phyloP scores from a whole-genome alignment of 371 early-diverging fungal species.

The Mortierella sp. region DNA sequence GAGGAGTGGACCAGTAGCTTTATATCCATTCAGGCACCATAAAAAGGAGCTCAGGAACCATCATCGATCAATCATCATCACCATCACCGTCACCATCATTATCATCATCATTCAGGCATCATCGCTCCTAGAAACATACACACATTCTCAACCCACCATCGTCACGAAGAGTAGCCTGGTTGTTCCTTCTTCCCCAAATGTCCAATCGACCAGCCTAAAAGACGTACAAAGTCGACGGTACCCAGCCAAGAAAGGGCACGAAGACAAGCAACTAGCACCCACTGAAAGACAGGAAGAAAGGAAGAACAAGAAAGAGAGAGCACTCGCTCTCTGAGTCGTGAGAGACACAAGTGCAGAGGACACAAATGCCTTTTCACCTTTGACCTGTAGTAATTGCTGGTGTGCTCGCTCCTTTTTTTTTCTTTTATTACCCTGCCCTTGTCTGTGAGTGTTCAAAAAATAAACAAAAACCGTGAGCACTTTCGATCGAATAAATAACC shows the following conservation, averaged over 20 bases:
- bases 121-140: background rate
- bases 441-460: background rate
- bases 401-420: background rate
- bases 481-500: constrained; percentile 7
- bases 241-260: background rate
- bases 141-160: background rate
- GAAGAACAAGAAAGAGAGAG: background rate
- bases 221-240: background rate
- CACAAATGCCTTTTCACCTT: background rate
- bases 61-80: background rate
- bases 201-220: background rate
- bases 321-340: background rate
- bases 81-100: background rate
- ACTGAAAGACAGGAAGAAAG: too few species aligned
- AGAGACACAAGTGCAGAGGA: background rate
- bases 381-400: background rate
- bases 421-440: background rate
- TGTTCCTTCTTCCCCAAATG: background rate
- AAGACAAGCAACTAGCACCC: background rate
- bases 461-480: constrained; percentile 8
- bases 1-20: background rate
- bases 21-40: background rate
- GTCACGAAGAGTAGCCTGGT: background rate
- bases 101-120: background rate
- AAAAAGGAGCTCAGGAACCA: background rate